Percentiles rank a stretch among this genome's conserved stretches.
Conservation (phyloP, 495 filamentous ascomycete species). For the Aspergillus sclerotiicarbonarius region DNA sequence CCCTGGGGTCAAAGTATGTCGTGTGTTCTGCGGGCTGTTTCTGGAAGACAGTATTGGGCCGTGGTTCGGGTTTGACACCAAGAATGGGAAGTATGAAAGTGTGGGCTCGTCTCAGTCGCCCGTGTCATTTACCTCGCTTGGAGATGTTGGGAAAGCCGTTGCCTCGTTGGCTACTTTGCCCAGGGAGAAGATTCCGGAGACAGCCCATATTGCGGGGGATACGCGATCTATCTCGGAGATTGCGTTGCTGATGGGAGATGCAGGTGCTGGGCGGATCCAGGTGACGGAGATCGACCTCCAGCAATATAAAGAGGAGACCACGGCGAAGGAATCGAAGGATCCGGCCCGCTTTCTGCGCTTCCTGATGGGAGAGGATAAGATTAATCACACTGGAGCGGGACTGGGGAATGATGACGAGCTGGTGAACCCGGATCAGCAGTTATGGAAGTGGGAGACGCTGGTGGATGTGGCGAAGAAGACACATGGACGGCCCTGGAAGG, state of each 20-base stretch:
- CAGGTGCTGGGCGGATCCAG: slow-evolving; percentile 20
- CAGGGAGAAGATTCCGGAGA: slow-evolving; percentile 16
- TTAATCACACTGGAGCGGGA: slow-evolving; percentile 20
- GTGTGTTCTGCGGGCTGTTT: slow-evolving; percentile 27
- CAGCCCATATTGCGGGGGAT: slow-evolving; percentile 23
- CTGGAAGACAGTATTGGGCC: slow-evolving; percentile 31
- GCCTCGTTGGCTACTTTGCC: slow-evolving; percentile 18
- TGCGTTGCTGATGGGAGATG: slow-evolving; percentile 20
- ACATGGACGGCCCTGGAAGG: slow-evolving; percentile 20
- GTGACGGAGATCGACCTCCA: slow-evolving; percentile 15
- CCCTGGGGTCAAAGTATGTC: slow-evolving; percentile 22
- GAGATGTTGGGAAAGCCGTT: slow-evolving; percentile 20
- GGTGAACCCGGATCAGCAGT: slow-evolving; percentile 9
- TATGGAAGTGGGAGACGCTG: slow-evolving; percentile 25
- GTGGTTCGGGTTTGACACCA: slow-evolving; percentile 29
- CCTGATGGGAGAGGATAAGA: slow-evolving; percentile 25
- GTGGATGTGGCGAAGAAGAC: slow-evolving; percentile 19
- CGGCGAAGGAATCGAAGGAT: slow-evolving; percentile 10
- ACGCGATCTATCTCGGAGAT: slow-evolving; percentile 21
- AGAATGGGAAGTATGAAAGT: slow-evolving; percentile 21
- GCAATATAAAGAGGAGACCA: slow-evolving; percentile 15
- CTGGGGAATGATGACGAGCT: slow-evolving; percentile 21
- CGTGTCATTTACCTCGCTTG: slow-evolving; percentile 26
- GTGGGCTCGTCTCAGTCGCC: slow-evolving; percentile 16
- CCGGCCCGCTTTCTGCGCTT: slow-evolving; percentile 25